Conservation (phyloP, 2,329 filamentous ascomycete genomes). For the Alternaria incomplexa region DNA sequence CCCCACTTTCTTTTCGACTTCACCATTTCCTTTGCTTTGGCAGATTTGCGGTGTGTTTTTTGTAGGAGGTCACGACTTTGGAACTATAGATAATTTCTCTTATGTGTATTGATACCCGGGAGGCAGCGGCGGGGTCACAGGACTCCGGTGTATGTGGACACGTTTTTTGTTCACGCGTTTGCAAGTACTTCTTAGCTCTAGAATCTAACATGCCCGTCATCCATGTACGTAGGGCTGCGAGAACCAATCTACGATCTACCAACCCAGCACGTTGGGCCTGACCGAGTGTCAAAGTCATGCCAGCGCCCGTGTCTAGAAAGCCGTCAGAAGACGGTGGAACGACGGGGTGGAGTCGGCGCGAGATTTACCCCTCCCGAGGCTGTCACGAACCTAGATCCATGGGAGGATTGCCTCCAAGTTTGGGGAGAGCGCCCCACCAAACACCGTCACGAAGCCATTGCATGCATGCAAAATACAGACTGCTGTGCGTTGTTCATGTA, state of each 20-base stretch:
- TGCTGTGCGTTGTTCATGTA: constrained; percentile 33
- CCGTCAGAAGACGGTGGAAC: constrained; percentile 8
- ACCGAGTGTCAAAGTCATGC: background rate
- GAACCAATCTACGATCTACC: background rate
- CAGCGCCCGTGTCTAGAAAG: background rate
- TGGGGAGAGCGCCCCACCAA: constrained; percentile 14
- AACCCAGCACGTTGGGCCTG: constrained; percentile 6
- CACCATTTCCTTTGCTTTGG: background rate
- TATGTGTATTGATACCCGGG: constrained; percentile 42
- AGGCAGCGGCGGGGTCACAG: constrained; percentile 23
- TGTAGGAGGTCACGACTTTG: constrained; percentile 14
- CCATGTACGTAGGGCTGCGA: constrained; percentile 3
- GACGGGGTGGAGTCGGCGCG: constrained; percentile 1
- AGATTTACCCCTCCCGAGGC: constrained; percentile 11
- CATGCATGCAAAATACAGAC: constrained; percentile 22
- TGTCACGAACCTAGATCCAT: constrained; percentile 9
- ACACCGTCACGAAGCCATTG: constrained; percentile 6
- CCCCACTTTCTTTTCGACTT: background rate
- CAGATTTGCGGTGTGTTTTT: constrained; percentile 4
- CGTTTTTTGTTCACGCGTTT: constrained; percentile 1
- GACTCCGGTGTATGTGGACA: constrained; percentile 25
- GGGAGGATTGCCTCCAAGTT: constrained; percentile 1
- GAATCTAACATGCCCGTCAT: constrained; percentile 2
- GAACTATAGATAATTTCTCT: constrained; percentile 17
- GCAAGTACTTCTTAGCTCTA: constrained; percentile 11